These are phyloP conservation scores for Nyctanthes arbortristis DNA, from an alignment of 257 asterid species.

Conservation along the genomic window DNA sequence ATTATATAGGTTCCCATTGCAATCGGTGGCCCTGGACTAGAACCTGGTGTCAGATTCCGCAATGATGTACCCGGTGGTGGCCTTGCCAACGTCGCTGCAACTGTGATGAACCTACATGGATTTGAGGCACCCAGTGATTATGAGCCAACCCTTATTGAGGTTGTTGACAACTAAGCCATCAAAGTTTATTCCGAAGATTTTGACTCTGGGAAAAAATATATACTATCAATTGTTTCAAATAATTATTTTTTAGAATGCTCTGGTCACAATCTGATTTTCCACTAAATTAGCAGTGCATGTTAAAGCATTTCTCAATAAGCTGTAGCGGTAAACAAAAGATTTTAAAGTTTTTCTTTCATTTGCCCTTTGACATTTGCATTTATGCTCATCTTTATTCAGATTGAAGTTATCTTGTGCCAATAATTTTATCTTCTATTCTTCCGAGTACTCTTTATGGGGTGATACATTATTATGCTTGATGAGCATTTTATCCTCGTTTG, in stretches of 20 bases:
- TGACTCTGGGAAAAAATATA: background rate
- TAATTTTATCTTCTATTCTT: no score
- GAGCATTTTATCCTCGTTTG: no score
- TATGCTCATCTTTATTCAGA: no score
- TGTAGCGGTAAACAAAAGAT: background rate
- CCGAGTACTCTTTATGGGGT: no score
- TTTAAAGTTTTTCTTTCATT: background rate
- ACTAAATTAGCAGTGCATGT: background rate
- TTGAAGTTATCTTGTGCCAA: no score
- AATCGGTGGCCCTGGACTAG: slow-evolving; percentile 92
- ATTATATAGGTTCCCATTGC: slow-evolving; percentile 80
- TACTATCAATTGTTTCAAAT: background rate
- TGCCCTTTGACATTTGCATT: no score
- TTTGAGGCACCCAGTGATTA: slow-evolving; percentile 83
- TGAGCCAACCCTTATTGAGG: slow-evolving; percentile 89
- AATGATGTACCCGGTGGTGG: slow-evolving; percentile 76
- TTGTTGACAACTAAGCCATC: slow-evolving; percentile 53
- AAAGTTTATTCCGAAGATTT: background rate
- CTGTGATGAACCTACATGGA: slow-evolving; percentile 89
- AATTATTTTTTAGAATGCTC: background rate
- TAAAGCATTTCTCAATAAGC: background rate
- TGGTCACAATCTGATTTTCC: background rate
- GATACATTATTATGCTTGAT: no score
- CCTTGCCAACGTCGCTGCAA: slow-evolving; percentile 94
- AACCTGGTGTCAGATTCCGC: slow-evolving; percentile 78